Percentiles rank a stretch among this genome's conserved stretches.
Conservation (phyloP, 139 green algal species). For the Mesotaenium endlicherianum region DNA sequence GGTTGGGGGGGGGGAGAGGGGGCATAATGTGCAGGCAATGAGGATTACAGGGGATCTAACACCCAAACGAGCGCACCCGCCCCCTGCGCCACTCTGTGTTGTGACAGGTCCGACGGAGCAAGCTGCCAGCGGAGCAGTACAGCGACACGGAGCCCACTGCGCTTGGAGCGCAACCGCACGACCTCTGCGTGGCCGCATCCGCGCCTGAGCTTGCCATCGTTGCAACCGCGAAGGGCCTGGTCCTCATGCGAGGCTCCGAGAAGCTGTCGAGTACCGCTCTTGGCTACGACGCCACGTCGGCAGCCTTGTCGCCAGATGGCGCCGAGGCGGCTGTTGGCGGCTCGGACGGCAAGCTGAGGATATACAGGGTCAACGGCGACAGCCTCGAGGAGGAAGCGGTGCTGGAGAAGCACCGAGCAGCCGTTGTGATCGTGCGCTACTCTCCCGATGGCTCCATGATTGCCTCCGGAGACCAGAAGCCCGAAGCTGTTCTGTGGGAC, state of each 20-base stretch:
- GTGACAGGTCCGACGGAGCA: slow-evolving; percentile 17
- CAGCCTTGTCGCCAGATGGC: slow-evolving; percentile 45
- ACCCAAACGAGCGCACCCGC: too few relatives aligned
- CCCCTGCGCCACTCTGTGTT: too few relatives aligned
- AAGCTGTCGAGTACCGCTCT: slow-evolving; percentile 19
- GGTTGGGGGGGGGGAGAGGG: neutral
- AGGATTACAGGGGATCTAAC: too few relatives aligned
- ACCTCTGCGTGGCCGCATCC: slow-evolving; percentile 17
- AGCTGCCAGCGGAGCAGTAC: slow-evolving; percentile 44
- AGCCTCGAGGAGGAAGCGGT: slow-evolving; percentile 1
- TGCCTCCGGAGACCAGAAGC: slow-evolving; percentile 51
- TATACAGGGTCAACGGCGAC: slow-evolving; percentile 32
- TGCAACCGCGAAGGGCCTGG: slow-evolving; percentile 12
- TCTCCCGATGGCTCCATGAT: slow-evolving; percentile 49
- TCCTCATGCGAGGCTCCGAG: neutral
- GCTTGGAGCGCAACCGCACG: slow-evolving; percentile 15
- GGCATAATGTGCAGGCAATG: neutral
- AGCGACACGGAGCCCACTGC: neutral
- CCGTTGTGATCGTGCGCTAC: slow-evolving; percentile 42
- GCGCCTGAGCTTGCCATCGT: slow-evolving; percentile 11
- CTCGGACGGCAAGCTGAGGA: slow-evolving; percentile 18
- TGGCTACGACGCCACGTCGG: slow-evolving; percentile 25
- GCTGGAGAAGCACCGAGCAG: slow-evolving; percentile 32
- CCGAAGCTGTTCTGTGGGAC: slow-evolving; percentile 58
- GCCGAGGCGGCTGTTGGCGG: slow-evolving; percentile 42